These are phyloP conservation scores for Digitaria exilis DNA, from an alignment of 202 grass and related monocot species.

Conservation along the genomic window DNA sequence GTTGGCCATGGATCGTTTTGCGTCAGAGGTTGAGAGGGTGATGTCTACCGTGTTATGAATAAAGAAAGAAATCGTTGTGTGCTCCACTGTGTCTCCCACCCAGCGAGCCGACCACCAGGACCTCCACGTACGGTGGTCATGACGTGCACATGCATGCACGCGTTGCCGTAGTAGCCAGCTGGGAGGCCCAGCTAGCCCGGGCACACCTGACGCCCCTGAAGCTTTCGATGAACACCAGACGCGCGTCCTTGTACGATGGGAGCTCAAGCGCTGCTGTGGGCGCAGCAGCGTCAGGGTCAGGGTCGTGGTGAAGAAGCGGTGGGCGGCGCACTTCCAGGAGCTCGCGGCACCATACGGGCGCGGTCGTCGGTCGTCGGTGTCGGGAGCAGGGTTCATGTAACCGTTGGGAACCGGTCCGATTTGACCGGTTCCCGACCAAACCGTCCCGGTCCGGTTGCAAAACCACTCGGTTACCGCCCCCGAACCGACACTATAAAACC, in stretches of 20 bases:
- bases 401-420: too few relatives aligned
- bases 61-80: too few relatives aligned
- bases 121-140: neutral
- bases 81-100: conserved; percentile 43
- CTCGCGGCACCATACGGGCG: conserved; percentile 37
- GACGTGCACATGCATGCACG: conserved; percentile 41
- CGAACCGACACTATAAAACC: too few relatives aligned
- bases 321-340: conserved; percentile 39
- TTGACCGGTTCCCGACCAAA: too few relatives aligned
- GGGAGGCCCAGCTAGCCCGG: conserved; percentile 31
- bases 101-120: conserved; percentile 26
- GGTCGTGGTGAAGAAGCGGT: conserved; percentile 33
- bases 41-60: too few relatives aligned
- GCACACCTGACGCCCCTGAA: conserved; percentile 41
- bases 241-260: conserved; percentile 19
- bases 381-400: conserved; percentile 30
- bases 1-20: conserved; percentile 58
- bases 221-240: conserved; percentile 37
- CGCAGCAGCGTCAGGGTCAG: too few relatives aligned
- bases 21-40: neutral
- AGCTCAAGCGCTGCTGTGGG: conserved; percentile 42
- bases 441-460: too few relatives aligned
- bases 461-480: too few relatives aligned
- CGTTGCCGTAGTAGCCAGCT: conserved; percentile 74
- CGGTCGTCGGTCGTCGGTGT: neutral